Evolutionary conservation across 495 filamentous ascomycete species (phyloP).

Genomic region (Cercophora scortea): DNA sequence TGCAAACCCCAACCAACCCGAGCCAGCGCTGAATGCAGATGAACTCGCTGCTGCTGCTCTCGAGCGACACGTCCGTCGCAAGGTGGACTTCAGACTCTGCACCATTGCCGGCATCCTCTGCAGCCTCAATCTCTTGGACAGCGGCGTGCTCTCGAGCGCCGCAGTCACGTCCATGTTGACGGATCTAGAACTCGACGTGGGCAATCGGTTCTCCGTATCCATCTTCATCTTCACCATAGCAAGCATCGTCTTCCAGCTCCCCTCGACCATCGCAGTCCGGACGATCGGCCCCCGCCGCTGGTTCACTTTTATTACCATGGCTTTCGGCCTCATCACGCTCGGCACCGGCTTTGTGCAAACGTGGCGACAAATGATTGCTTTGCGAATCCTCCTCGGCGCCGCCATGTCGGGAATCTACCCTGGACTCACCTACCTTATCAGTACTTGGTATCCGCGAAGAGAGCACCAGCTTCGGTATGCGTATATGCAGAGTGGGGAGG

Average conservation of each 20-base stretch:
- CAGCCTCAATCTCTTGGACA: constrained; percentile 65
- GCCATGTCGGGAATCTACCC: constrained; percentile 65
- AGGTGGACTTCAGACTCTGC: constrained; percentile 67
- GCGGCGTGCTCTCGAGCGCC: constrained; percentile 68
- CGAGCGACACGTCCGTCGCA: constrained; percentile 44
- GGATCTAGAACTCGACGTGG: constrained; percentile 54
- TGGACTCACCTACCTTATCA: constrained; percentile 62
- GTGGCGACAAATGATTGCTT: constrained; percentile 67
- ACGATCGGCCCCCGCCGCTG: constrained; percentile 59
- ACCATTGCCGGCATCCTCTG: constrained; percentile 68
- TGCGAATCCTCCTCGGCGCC: constrained; percentile 65
- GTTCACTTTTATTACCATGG: constrained; percentile 60
- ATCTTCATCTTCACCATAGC: constrained; percentile 77
- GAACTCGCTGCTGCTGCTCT: not conserved
- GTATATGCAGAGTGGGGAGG: constrained; percentile 62
- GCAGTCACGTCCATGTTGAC: constrained; percentile 66
- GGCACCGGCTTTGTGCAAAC: constrained; percentile 62
- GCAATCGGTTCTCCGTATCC: constrained; percentile 59
- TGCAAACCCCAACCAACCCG: not conserved
- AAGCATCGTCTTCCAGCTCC: constrained; percentile 67
- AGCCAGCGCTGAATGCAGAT: not conserved
- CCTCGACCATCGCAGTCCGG: constrained; percentile 62
- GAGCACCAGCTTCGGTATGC: constrained; percentile 74
- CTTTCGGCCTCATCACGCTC: constrained; percentile 64
- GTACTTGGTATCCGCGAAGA: constrained; percentile 61